Base-by-base conservation (phyloP, 305 asterid species). In the Solanum hybrid region DNA sequence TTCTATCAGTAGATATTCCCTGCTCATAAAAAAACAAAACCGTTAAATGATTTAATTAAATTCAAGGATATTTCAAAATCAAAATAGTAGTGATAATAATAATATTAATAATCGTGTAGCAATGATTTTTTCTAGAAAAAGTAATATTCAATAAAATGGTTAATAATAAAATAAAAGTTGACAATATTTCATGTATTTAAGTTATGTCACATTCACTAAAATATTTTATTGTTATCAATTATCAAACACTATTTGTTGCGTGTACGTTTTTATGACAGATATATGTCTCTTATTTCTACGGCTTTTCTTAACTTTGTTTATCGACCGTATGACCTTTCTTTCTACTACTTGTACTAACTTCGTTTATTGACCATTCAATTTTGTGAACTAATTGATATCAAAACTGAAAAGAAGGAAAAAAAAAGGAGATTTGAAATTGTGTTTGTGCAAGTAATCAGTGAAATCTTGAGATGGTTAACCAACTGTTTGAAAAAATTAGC, bases 1-100 rank as follows among this genome's bases (percentile, higher is more conserved):
- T 96, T 88, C 97, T 92, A 87, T 97, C 99, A 0, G 99, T 97
- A 1, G 99, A 97, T 89, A 97, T 97, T 68, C 99, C 99, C 99
- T 97, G 92, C 6, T 3, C 61, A 76, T 31, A 86, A 2, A 22
- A 89, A 86, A 51, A 3, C 36, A 15, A 41, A 29, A 65, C 2
- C 3, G 77, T 37, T 32, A 36, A 32, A 39, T 5, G 17, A 79
- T 31, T 45, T 36, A 65, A 26, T 6, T 2, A 13, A 12, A 20
- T 29, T 8, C 7, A 84, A 75, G 27, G 6, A 61, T 14, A 38
- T 51, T 32, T 29, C 36, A 3, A 75, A 81, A 12, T 14, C 57
- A 39, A 68, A 86, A 34, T 2, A 6, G 27, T 1, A 22, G 73
- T 65, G 13, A 2, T 33, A 80, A 17, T 32, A 79, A 15, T 82